These are phyloP conservation scores for Imleria badia DNA, from an alignment of 768 basidiomycete species.

Conservation along the genomic window DNA sequence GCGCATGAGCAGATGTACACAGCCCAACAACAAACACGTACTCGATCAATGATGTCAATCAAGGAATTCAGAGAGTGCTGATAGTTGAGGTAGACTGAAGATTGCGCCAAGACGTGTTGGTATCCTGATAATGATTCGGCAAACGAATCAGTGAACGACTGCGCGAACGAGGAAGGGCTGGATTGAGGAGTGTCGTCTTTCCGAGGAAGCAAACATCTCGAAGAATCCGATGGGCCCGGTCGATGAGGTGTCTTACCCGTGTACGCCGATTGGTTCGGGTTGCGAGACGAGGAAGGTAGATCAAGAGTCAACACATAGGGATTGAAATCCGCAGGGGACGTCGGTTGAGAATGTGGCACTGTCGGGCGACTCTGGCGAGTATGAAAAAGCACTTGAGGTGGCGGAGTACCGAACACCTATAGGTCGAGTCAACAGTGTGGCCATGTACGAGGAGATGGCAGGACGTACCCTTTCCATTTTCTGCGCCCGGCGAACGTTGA, in stretches of 20 bases:
- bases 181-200: conserved; percentile 11
- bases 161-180: conserved; percentile 20
- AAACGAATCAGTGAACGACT: conserved; percentile 22
- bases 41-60: conserved; percentile 75
- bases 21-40: conserved; percentile 36
- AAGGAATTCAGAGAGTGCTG: conserved; percentile 81
- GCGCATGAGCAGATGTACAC: conserved; percentile 2
- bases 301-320: conserved; percentile 23
- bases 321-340: conserved; percentile 17
- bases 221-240: conserved; percentile 68
- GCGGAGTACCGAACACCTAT: conserved; percentile 80
- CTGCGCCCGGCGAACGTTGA: conserved; percentile 74
- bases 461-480: conserved; percentile 82
- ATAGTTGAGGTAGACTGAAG: conserved; percentile 70
- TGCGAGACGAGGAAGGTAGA: conserved; percentile 30
- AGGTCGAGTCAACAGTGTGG: not conserved
- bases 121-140: conserved; percentile 18
- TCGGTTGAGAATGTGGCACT: conserved; percentile 28
- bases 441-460: not conserved
- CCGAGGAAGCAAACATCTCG: conserved; percentile 46
- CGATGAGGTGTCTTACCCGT: conserved; percentile 44
- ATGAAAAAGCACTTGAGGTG: conserved; percentile 78
- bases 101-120: conserved; percentile 30
- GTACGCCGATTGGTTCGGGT: conserved; percentile 53
- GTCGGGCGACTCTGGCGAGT: conserved; percentile 50